These are phyloP conservation scores for Phytophthora sansomeana DNA, from an alignment of 352 stramenopile species.

Conservation along the genomic window DNA sequence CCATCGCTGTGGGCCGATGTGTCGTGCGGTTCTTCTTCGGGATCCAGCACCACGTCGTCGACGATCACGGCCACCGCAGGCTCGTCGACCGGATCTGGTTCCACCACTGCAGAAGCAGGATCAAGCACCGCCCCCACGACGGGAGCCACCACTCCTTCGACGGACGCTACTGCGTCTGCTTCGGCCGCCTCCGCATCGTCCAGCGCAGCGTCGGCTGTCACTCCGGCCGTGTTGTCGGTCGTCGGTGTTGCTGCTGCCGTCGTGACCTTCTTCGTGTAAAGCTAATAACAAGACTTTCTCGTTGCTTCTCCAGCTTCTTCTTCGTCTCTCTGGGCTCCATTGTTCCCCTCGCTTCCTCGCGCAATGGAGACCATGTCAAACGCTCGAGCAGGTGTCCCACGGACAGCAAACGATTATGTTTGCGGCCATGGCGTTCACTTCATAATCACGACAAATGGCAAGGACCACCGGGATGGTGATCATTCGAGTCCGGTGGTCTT, in stretches of 20 bases:
- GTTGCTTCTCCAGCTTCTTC: neutral
- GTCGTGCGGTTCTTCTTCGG: conserved; percentile 30
- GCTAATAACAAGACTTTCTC: neutral
- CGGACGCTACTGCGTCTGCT: conserved; percentile 4
- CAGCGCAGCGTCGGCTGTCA: conserved; percentile 27
- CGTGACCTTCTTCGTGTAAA: conserved; percentile 32
- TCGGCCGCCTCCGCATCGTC: conserved; percentile 17
- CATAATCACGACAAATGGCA: conserved; percentile 10
- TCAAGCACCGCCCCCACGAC: conserved; percentile 1
- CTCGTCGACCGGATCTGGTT: neutral
- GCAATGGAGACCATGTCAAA: neutral
- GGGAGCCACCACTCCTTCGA: conserved; percentile 3
- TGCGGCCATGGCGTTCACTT: neutral
- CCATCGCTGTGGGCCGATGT: conserved; percentile 40
- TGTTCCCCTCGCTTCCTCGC: too few relatives aligned
- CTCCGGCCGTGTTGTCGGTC: conserved; percentile 26
- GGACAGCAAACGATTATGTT: conserved; percentile 29
- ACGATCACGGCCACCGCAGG: neutral
- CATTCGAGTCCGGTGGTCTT: conserved; percentile 26
- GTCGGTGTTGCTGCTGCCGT: conserved; percentile 22
- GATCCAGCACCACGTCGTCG: conserved; percentile 21
- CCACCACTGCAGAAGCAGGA: neutral
- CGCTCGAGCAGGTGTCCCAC: conserved; percentile 2
- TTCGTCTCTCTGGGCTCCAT: neutral
- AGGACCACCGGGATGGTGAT: conserved; percentile 14